phyloP scores from a whole-genome alignment of 345 rosid species.

The Salix koriyanagi region DNA sequence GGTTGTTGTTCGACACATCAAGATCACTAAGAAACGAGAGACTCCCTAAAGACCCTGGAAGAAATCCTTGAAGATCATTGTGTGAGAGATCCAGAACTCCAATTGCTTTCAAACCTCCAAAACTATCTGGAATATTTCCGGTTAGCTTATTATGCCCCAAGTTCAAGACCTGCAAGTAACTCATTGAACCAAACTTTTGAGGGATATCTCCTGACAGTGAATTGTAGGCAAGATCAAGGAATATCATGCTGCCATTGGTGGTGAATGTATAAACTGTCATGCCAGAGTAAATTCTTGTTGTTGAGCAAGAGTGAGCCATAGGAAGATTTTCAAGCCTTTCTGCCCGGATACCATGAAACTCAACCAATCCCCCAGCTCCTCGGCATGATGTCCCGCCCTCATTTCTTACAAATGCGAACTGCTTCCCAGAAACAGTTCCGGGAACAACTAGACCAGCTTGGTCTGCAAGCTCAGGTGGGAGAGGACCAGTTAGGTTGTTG shows the following conservation, averaged over 20 bases:
- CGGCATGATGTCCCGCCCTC: constrained; percentile 95
- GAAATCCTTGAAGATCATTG: constrained; percentile 62
- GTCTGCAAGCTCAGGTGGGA: constrained; percentile 62
- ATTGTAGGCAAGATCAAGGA: constrained; percentile 85
- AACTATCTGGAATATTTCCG: constrained; percentile 69
- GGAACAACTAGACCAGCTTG: constrained; percentile 72
- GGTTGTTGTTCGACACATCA: constrained; percentile 89
- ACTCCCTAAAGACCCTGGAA: constrained; percentile 70
- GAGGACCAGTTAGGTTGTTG: constrained; percentile 54
- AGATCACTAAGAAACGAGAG: constrained; percentile 89
- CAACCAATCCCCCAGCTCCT: constrained; percentile 97
- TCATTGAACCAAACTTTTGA: constrained; percentile 57
- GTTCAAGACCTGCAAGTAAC: constrained; percentile 80
- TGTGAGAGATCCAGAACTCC: constrained; percentile 95
- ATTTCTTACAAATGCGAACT: constrained; percentile 86
- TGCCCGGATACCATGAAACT: constrained; percentile 76
- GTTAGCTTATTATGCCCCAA: constrained; percentile 76
- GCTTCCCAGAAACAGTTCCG: constrained; percentile 83
- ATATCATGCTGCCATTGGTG: constrained; percentile 81
- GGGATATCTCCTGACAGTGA: constrained; percentile 66
- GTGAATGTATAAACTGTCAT: constrained; percentile 68
- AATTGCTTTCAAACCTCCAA: constrained; percentile 65
- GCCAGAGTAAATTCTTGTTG: constrained; percentile 82
- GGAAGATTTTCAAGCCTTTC: constrained; percentile 63
- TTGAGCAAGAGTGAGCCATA: constrained; percentile 85